A percentile compares a stretch with the other conserved stretches of the same genome.
Evolutionary conservation across 805 yeast species (phyloP).

Genomic region (Lipomyces sp.): DNA sequence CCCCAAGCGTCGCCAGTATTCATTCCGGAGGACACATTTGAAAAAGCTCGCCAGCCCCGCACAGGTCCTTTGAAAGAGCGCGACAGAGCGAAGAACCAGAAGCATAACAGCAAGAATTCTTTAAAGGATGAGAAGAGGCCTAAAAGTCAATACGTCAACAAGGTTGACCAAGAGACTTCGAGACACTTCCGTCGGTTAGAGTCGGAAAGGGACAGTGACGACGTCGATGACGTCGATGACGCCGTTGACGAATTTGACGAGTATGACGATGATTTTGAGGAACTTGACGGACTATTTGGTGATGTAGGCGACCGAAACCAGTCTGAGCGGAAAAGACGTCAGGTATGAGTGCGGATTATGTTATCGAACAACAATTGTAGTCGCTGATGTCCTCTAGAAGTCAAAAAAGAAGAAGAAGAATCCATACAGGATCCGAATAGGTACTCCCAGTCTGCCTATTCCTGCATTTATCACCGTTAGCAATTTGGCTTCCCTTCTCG

Average conservation of each 20-base stretch:
- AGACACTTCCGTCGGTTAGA: neutral
- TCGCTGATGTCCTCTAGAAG: neutral
- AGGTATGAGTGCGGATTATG: neutral
- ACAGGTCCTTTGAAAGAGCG: neutral
- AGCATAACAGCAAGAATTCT: neutral
- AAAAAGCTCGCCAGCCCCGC: neutral
- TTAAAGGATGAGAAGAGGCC: neutral
- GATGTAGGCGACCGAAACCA: neutral
- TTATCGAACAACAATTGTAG: neutral
- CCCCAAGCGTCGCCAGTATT: neutral
- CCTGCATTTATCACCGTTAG: conserved; percentile 65
- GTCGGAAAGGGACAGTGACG: neutral
- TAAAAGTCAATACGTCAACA: neutral
- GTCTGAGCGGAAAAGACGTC: neutral
- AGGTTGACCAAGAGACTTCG: neutral
- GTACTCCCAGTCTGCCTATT: neutral
- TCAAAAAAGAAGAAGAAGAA: neutral
- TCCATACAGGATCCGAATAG: neutral
- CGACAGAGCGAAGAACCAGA: neutral
- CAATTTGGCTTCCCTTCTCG: conserved; percentile 73
- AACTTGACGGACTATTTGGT: neutral
- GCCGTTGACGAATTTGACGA: too few relatives aligned
- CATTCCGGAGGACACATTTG: neutral
- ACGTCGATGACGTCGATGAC: neutral
- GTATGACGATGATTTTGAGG: neutral